These are phyloP conservation scores for Cryptococcus sp. DNA, from an alignment of 1,284 basidiomycete genomes.

Conservation along the genomic window DNA sequence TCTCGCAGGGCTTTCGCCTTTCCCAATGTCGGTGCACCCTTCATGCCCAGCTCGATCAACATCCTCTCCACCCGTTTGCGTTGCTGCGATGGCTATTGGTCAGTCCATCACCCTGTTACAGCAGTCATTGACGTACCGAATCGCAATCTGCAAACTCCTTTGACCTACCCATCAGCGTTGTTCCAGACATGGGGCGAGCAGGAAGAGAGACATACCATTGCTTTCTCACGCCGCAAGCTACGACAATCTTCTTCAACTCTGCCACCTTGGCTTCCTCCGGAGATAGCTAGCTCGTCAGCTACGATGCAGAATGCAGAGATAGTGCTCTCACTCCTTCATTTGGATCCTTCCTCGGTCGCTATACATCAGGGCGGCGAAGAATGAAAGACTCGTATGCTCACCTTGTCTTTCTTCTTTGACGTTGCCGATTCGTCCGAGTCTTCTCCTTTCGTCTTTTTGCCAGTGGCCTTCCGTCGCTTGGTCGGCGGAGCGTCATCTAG, in stretches of 20 bases:
- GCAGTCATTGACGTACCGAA: conserved; percentile 29
- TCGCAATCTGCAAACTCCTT: conserved; percentile 64
- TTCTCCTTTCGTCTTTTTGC: neutral
- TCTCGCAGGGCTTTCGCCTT: conserved; percentile 68
- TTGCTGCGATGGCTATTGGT: conserved; percentile 54
- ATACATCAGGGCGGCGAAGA: neutral
- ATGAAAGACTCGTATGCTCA: conserved; percentile 34
- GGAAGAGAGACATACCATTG: conserved; percentile 62
- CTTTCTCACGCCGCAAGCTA: conserved; percentile 74
- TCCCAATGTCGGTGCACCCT: conserved; percentile 65
- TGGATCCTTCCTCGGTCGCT: conserved; percentile 22
- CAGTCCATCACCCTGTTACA: conserved; percentile 1
- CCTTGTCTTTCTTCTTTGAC: conserved; percentile 24
- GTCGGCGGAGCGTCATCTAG: conserved; percentile 21
- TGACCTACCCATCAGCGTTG: conserved; percentile 23
- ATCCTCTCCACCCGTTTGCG: conserved; percentile 61
- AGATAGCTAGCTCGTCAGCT: conserved; percentile 19
- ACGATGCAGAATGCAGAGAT: neutral
- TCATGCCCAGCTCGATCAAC: conserved; percentile 69
- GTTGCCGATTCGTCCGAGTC: neutral
- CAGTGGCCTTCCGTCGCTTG: neutral
- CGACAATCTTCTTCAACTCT: conserved; percentile 52
- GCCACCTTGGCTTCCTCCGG: conserved; percentile 36
- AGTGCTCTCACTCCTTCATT: conserved; percentile 25
- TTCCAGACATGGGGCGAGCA: no score